Conservation (phyloP, 2,329 filamentous ascomycete genomes). For the Zymoseptoria brevis region DNA sequence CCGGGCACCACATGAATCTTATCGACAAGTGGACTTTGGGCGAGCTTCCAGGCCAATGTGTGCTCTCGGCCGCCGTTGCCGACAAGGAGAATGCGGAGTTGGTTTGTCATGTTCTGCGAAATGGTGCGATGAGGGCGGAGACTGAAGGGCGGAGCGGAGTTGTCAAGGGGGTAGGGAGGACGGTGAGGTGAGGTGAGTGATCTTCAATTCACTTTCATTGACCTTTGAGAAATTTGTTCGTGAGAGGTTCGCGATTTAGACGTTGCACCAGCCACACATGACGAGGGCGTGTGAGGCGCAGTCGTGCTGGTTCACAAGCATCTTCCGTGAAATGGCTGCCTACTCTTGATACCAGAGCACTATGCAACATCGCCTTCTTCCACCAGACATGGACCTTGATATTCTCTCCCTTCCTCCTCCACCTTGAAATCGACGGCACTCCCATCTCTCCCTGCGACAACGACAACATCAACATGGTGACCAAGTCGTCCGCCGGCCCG, state of each 20-base stretch:
- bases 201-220: too few relatives aligned
- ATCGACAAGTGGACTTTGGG: constrained; percentile 70
- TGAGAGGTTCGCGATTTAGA: neutral
- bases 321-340: neutral
- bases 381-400: neutral
- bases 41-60: constrained; percentile 87
- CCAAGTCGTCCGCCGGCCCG: constrained; percentile 33
- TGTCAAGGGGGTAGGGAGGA: too few relatives aligned
- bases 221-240: neutral
- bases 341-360: neutral
- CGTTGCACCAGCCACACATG: neutral
- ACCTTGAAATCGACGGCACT: neutral
- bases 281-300: neutral
- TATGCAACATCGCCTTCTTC: neutral
- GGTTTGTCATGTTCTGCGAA: constrained; percentile 11
- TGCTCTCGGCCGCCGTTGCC: constrained; percentile 94
- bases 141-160: neutral
- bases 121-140: too few relatives aligned
- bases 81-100: constrained; percentile 69
- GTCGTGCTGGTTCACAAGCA: neutral
- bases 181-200: too few relatives aligned
- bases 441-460: neutral
- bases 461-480: constrained; percentile 34
- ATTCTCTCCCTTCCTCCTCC: neutral
- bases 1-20: constrained; percentile 63